Evolutionary conservation across 2,329 filamentous ascomycete species (phyloP).

Genomic region (Epichloe brachyelytri): DNA sequence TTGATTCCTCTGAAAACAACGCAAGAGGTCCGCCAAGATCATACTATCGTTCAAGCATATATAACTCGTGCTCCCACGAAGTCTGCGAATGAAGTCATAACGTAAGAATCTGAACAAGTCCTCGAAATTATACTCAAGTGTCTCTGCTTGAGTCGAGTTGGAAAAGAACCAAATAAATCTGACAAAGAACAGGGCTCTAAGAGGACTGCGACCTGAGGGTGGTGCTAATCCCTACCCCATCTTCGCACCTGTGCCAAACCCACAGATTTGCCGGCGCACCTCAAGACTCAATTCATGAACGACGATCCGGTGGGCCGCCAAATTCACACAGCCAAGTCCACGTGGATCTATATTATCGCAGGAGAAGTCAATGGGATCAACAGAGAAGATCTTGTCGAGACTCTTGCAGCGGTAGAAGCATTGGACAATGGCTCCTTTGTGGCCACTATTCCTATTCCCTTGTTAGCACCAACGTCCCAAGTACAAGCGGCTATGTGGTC

Average conservation of each 20-base stretch:
- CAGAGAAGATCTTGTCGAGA: constrained; percentile 36
- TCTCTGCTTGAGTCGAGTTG: neutral
- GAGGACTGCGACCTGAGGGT: constrained; percentile 43
- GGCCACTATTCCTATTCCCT: constrained; percentile 53
- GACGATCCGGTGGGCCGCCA: constrained; percentile 39
- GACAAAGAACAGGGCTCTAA: constrained; percentile 33
- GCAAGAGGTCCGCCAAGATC: constrained; percentile 47
- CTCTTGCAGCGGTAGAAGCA: constrained; percentile 35
- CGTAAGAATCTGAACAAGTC: constrained; percentile 33
- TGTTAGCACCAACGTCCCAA: constrained; percentile 61
- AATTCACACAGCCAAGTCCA: constrained; percentile 47
- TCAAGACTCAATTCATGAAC: constrained; percentile 50
- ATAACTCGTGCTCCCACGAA: constrained; percentile 61
- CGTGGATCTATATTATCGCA: constrained; percentile 46
- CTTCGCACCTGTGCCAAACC: constrained; percentile 66
- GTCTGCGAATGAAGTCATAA: constrained; percentile 58
- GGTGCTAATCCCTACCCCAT: constrained; percentile 54
- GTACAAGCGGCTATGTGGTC: constrained; percentile 65
- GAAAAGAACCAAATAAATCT: constrained; percentile 3
- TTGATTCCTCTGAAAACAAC: constrained; percentile 52
- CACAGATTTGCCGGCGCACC: constrained; percentile 50
- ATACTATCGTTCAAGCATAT: constrained; percentile 48
- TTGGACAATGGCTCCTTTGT: constrained; percentile 43
- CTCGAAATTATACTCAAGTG: no score
- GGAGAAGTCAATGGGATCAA: constrained; percentile 38